A percentile compares a stretch with the other conserved stretches of the same genome.
These are phyloP conservation scores for Verticillium nubilum DNA, from an alignment of 2,329 filamentous ascomycete genomes.

Conservation along the genomic window DNA sequence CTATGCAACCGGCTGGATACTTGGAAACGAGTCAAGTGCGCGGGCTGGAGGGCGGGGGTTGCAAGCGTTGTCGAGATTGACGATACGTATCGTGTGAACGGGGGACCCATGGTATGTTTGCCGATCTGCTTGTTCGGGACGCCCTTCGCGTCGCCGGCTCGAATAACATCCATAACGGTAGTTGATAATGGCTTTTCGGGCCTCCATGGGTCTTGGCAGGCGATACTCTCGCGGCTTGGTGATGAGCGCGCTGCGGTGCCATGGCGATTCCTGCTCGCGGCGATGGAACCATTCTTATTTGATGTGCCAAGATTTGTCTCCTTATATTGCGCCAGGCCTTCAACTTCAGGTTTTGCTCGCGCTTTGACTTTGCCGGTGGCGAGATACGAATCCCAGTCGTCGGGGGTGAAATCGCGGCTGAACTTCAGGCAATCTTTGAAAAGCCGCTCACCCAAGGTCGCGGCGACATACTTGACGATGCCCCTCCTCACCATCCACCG, in stretches of 20 bases:
- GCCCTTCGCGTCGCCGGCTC: constrained; percentile 20
- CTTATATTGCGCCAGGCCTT: background rate
- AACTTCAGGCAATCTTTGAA: constrained; percentile 60
- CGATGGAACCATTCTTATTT: background rate
- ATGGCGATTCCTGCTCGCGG: background rate
- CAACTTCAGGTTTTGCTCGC: background rate
- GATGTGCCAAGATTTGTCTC: background rate
- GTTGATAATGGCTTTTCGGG: constrained; percentile 26
- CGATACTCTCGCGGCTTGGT: background rate
- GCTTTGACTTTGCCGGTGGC: constrained; percentile 36
- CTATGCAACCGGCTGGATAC: constrained; percentile 9
- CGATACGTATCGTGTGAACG: constrained; percentile 25
- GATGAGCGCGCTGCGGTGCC: background rate
- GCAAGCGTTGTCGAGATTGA: constrained; percentile 25
- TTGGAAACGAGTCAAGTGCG: constrained; percentile 9
- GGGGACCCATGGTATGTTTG: constrained; percentile 21
- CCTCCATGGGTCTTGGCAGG: constrained; percentile 16
- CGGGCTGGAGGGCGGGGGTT: constrained; percentile 9
- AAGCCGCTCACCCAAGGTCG: constrained; percentile 45
- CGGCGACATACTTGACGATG: constrained; percentile 51
- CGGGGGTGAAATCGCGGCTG: constrained; percentile 46
- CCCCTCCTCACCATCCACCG: constrained; percentile 52
- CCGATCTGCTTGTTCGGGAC: constrained; percentile 25
- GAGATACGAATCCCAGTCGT: constrained; percentile 52
- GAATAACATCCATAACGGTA: constrained; percentile 26